Evolutionary conservation across 495 filamentous ascomycete species (phyloP).

Genomic region (Clavariopsis aquatica): DNA sequence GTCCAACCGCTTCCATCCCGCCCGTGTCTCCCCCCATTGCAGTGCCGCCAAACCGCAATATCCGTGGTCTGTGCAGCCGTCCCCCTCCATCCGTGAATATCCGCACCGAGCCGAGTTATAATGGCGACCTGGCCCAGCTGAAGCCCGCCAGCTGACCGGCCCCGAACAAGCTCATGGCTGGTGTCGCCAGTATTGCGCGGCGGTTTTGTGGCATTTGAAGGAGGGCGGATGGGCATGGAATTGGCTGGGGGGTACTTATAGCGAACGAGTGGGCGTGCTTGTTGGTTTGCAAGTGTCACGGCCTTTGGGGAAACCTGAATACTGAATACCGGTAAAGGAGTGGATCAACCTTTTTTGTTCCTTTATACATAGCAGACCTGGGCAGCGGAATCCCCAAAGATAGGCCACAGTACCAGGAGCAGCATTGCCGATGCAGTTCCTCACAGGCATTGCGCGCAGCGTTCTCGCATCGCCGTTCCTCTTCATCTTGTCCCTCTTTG

Average conservation of each 20-base stretch:
- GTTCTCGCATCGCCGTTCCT: constrained; percentile 20
- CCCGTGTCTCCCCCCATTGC: background rate
- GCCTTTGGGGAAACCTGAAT: too few relatives aligned
- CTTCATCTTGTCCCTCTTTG: constrained; percentile 15
- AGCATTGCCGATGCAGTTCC: constrained; percentile 16
- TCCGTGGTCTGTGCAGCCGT: background rate
- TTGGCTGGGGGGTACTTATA: background rate
- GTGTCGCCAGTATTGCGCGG: background rate
- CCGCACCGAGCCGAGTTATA: constrained; percentile 2
- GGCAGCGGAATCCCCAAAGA: too few relatives aligned
- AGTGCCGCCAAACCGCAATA: constrained; percentile 1
- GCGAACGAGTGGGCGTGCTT: background rate
- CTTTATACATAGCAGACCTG: too few relatives aligned
- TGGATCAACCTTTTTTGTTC: too few relatives aligned
- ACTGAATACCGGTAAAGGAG: too few relatives aligned
- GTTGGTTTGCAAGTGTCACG: background rate
- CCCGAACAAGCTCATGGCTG: too few relatives aligned
- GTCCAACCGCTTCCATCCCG: background rate
- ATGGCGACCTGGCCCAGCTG: background rate
- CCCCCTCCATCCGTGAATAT: background rate
- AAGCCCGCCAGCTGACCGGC: background rate
- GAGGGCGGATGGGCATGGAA: constrained; percentile 4
- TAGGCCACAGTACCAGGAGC: background rate
- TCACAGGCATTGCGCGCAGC: background rate
- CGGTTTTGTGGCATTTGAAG: background rate